Evolutionary conservation across 2,329 filamentous ascomycete genomes (phyloP).

Genomic region (Botrytis medusae): DNA sequence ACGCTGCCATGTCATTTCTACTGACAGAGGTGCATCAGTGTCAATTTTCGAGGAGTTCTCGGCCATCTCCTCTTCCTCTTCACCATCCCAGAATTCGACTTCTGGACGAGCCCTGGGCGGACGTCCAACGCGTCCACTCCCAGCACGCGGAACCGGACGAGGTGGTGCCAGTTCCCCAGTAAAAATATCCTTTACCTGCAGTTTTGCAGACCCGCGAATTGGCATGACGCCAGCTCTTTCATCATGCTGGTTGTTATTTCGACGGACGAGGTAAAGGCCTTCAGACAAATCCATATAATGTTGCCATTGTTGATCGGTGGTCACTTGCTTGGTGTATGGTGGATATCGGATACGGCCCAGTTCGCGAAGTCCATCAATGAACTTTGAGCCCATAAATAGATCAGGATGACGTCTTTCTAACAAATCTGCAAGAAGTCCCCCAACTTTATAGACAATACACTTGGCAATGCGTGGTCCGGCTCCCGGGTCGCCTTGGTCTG

Average conservation of each 20-base stretch:
- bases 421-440: neutral
- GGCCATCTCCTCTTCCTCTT: neutral
- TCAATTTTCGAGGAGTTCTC: neutral
- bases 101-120: neutral
- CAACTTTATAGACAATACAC: conserved; percentile 15
- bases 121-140: conserved; percentile 3
- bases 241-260: conserved; percentile 1
- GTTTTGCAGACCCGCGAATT: neutral
- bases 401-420: conserved; percentile 5
- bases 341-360: neutral
- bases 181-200: conserved; percentile 5
- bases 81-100: neutral
- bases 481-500: neutral
- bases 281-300: conserved; percentile 2
- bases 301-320: conserved; percentile 2
- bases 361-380: conserved; percentile 3
- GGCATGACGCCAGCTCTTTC: neutral
- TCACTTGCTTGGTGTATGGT: conserved; percentile 10
- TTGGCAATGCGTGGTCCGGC: conserved; percentile 17
- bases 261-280: conserved; percentile 12
- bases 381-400: neutral
- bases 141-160: neutral
- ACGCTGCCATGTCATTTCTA: conserved; percentile 1
- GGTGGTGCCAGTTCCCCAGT: neutral
- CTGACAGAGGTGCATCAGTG: neutral